A percentile compares a stretch with the other conserved stretches of the same genome.
These are phyloP conservation scores for Phaeosphaeria sp. DNA, from an alignment of 2,329 filamentous ascomycete species.

Conservation along the genomic window DNA sequence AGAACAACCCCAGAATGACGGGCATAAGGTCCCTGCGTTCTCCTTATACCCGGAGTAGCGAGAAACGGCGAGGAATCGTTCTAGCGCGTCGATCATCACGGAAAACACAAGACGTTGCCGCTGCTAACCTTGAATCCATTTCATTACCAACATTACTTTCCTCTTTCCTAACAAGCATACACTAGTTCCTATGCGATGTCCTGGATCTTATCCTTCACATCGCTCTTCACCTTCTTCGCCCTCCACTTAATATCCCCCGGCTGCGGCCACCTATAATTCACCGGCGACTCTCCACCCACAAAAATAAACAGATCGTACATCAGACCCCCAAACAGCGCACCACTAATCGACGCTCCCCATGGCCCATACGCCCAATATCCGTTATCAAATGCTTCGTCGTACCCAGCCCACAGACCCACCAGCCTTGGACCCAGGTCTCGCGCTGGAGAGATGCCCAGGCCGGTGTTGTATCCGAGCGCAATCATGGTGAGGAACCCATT, in stretches of 20 bases:
- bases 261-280: conserved; percentile 39
- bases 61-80: no score
- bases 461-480: conserved; percentile 36
- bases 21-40: not conserved
- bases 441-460: conserved; percentile 67
- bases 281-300: conserved; percentile 36
- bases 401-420: conserved; percentile 70
- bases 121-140: not conserved
- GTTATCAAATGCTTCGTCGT: conserved; percentile 56
- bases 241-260: conserved; percentile 31
- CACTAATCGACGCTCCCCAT: conserved; percentile 32
- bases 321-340: conserved; percentile 33
- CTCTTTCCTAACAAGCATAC: no score
- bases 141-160: not conserved
- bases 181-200: conserved; percentile 16
- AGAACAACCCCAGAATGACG: no score
- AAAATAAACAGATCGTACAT: conserved; percentile 43
- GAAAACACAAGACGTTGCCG: not conserved
- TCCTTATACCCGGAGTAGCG: not conserved
- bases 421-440: conserved; percentile 75
- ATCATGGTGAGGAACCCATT: conserved; percentile 33
- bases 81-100: not conserved
- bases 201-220: conserved; percentile 23
- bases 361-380: conserved; percentile 40
- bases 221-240: conserved; percentile 16